A percentile compares a stretch with the other conserved stretches of the same genome.
These are phyloP conservation scores for Xerocomellus amylosporus DNA, from an alignment of 768 basidiomycete genomes.

Conservation along the genomic window DNA sequence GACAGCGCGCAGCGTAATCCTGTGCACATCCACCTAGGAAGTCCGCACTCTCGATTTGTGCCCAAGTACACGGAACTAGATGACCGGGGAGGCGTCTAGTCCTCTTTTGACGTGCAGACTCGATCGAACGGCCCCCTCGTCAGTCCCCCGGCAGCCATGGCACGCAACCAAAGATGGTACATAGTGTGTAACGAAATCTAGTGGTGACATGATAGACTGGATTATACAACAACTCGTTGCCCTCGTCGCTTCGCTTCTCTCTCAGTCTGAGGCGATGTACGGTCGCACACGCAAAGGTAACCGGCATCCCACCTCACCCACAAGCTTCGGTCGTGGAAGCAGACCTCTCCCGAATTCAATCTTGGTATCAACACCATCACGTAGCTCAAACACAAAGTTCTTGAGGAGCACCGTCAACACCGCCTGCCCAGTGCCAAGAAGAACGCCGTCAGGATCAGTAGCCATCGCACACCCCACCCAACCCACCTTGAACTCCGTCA, in stretches of 20 bases:
- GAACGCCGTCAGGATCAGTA: background rate
- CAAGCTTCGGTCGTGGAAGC: constrained; percentile 9
- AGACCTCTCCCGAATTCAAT: constrained; percentile 12
- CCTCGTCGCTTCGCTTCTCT: background rate
- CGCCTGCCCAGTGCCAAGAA: constrained; percentile 21
- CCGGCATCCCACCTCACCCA: constrained; percentile 22
- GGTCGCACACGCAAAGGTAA: constrained; percentile 25
- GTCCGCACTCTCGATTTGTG: too few species aligned
- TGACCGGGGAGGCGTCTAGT: too few species aligned
- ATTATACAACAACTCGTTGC: too few species aligned
- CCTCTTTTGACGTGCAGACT: too few species aligned
- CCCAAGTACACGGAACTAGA: too few species aligned
- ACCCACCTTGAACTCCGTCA: constrained; percentile 34
- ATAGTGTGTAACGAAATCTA: too few species aligned
- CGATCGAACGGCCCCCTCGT: too few species aligned
- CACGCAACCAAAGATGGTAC: too few species aligned
- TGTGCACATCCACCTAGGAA: too few species aligned
- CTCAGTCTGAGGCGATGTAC: background rate
- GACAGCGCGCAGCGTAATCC: too few species aligned
- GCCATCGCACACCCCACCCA: background rate
- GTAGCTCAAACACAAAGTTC: constrained; percentile 36
- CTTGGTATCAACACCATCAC: constrained; percentile 36
- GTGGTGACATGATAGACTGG: too few species aligned
- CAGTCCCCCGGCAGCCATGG: too few species aligned
- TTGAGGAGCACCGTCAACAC: constrained; percentile 41